Evolutionary conservation across 164 flowering plant species (phyloP).

Genomic region (Macadamia integrifolia): DNA sequence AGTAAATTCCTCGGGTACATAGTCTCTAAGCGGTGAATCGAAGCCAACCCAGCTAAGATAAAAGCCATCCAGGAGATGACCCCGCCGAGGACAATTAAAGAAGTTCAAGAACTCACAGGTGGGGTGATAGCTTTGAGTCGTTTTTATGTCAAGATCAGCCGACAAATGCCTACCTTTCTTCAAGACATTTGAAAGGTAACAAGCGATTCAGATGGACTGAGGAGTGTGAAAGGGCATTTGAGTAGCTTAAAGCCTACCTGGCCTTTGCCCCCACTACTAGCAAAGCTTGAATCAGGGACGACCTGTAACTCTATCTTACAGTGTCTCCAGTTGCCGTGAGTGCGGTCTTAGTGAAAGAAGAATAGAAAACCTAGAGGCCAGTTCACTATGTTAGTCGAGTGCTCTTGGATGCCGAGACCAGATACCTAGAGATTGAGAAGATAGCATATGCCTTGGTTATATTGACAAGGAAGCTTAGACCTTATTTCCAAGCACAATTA

Average conservation of each 20-base stretch:
- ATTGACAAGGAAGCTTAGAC: neutral
- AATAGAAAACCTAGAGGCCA: neutral
- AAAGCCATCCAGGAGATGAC: neutral
- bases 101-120: conserved; percentile 8
- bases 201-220: neutral
- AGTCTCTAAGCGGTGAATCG: conserved; percentile 8
- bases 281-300: neutral
- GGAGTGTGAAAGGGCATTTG: neutral
- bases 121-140: conserved; percentile 4
- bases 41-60: conserved; percentile 8
- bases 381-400: conserved; percentile 8
- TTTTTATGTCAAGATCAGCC: neutral
- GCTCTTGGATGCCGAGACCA: neutral
- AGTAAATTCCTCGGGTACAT: neutral
- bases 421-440: conserved; percentile 4
- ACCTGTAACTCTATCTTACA: neutral
- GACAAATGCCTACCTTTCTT: conserved; percentile 1
- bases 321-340: neutral
- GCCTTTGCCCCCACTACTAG: neutral
- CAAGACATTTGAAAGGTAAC: neutral
- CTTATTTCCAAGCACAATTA: conserved; percentile 2
- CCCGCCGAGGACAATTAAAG: neutral
- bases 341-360: neutral
- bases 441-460: neutral
- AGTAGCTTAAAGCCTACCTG: neutral